Percentiles rank a stretch among this genome's conserved stretches.
Conservation (phyloP, 1,284 basidiomycete species). For the Amylostereum areolatum region DNA sequence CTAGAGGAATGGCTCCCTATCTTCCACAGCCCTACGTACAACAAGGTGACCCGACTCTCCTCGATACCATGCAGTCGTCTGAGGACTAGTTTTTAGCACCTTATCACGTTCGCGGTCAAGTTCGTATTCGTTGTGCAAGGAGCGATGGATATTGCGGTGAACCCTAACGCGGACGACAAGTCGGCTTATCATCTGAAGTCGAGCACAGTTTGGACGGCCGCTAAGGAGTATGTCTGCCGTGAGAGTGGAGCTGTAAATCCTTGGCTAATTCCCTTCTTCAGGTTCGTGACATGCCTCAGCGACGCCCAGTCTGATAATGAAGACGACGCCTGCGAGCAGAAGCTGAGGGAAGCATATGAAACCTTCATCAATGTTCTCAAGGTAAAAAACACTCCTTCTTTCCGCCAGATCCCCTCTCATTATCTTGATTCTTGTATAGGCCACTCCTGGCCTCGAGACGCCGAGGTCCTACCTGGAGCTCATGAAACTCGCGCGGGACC, state of each 20-base stretch:
- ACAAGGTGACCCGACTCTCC: no score
- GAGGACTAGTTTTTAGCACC: neutral
- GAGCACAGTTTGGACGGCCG: conserved; percentile 6
- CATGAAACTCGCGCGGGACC: conserved; percentile 6
- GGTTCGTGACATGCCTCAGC: no score
- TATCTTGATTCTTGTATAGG: neutral
- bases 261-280: no score
- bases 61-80: no score
- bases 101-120: conserved; percentile 2
- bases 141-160: conserved; percentile 2
- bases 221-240: conserved; percentile 1
- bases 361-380: conserved; percentile 4
- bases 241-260: no score
- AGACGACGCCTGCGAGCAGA: no score
- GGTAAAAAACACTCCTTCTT: no score
- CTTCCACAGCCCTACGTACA: no score
- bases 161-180: neutral
- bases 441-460: conserved; percentile 3
- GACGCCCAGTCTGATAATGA: no score
- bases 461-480: conserved; percentile 7
- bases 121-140: conserved; percentile 8
- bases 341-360: neutral
- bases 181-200: conserved; percentile 6
- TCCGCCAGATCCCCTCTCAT: no score
- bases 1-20: no score